Conservation (phyloP, 2,329 filamentous ascomycete species). For the Penicillium sp. region DNA sequence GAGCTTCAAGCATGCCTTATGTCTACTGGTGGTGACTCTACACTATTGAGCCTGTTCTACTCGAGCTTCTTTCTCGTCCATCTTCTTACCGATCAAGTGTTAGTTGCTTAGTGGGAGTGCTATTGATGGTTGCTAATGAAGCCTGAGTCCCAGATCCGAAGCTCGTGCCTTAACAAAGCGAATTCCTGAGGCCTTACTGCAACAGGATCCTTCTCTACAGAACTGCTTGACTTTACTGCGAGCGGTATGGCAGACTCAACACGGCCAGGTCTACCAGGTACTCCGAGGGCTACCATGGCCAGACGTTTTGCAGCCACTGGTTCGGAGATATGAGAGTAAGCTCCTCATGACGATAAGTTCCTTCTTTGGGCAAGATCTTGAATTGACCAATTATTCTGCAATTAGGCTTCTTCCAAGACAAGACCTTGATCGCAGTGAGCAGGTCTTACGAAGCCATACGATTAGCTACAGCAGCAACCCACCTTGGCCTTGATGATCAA, state of each 20-base stretch:
- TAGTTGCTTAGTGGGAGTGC: slow-evolving; percentile 9
- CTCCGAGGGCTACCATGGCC: slow-evolving; percentile 38
- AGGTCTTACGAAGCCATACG: slow-evolving; percentile 42
- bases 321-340: slow-evolving; percentile 39
- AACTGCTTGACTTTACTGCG: slow-evolving; percentile 37
- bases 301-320: slow-evolving; percentile 30
- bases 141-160: slow-evolving; percentile 31
- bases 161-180: slow-evolving; percentile 40
- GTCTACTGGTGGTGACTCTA: slow-evolving; percentile 23
- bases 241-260: slow-evolving; percentile 40
- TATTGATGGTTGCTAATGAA: not conserved
- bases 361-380: not conserved
- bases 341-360: not conserved
- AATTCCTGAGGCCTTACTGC: slow-evolving; percentile 32
- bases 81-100: slow-evolving; percentile 42
- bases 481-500: slow-evolving; percentile 36
- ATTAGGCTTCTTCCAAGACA: slow-evolving; percentile 40
- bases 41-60: slow-evolving; percentile 39
- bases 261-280: slow-evolving; percentile 36
- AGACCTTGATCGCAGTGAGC: slow-evolving; percentile 39
- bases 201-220: slow-evolving; percentile 33
- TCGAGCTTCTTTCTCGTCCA: slow-evolving; percentile 41
- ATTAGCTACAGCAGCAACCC: slow-evolving; percentile 34
- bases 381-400: not conserved
- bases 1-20: slow-evolving; percentile 37